Conservation (phyloP, 805 yeast species). For the Candida maesae region DNA sequence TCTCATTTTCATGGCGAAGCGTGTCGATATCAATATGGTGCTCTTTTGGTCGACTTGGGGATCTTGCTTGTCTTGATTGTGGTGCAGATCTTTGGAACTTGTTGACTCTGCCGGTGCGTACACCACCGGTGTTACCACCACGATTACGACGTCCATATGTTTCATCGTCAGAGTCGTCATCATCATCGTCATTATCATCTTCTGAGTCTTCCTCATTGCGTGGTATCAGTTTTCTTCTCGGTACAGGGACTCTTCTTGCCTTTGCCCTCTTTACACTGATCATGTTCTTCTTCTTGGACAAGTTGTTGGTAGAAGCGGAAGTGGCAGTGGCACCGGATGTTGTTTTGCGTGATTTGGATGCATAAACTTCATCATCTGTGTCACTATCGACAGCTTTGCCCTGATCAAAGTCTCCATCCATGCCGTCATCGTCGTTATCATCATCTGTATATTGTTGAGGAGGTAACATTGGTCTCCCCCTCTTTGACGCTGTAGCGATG, state of each 20-base stretch:
- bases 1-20: conserved; percentile 19
- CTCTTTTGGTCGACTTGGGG: conserved; percentile 4
- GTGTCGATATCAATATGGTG: conserved; percentile 18
- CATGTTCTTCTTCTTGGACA: neutral
- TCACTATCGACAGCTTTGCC: conserved; percentile 10
- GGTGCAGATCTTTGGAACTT: conserved; percentile 9
- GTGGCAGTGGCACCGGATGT: too few species aligned
- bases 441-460: neutral
- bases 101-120: conserved; percentile 6
- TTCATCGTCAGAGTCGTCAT: conserved; percentile 1
- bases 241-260: conserved; percentile 6
- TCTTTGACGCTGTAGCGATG: conserved; percentile 17
- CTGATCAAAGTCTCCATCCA: neutral
- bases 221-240: conserved; percentile 1
- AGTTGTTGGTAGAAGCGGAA: neutral
- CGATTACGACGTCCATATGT: neutral
- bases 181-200: conserved; percentile 3
- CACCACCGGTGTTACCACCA: neutral
- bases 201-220: conserved; percentile 7
- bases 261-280: conserved; percentile 4
- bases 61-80: neutral
- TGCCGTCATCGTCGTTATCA: conserved; percentile 4
- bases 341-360: conserved; percentile 1
- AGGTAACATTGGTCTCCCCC: neutral
- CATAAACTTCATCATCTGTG: conserved; percentile 4